Conservation (phyloP, 352 stramenopile genomes). For the Aphanomyces invadans region DNA sequence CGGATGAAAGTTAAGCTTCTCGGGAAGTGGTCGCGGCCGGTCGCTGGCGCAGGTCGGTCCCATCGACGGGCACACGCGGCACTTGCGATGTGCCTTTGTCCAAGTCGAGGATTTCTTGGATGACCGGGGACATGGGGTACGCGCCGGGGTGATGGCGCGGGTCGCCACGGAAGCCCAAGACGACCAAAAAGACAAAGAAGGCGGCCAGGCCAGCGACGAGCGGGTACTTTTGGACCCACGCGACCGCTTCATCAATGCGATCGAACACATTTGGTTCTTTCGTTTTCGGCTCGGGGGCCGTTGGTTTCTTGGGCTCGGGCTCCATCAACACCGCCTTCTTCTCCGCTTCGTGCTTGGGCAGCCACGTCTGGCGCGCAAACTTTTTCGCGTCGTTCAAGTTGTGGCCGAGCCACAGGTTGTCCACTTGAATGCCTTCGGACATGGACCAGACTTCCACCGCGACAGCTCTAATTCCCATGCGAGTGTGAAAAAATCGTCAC, state of each 20-base stretch:
- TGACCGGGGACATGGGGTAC: slow-evolving; percentile 2
- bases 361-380: slow-evolving; percentile 72
- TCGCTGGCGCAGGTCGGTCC: background rate
- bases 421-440: slow-evolving; percentile 84
- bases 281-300: slow-evolving; percentile 33
- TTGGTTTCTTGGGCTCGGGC: slow-evolving; percentile 36
- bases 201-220: slow-evolving; percentile 38
- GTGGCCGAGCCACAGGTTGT: slow-evolving; percentile 90
- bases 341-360: slow-evolving; percentile 64
- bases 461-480: slow-evolving; percentile 34
- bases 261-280: slow-evolving; percentile 41
- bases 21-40: background rate
- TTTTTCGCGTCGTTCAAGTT: slow-evolving; percentile 66
- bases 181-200: slow-evolving; percentile 34
- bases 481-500: background rate
- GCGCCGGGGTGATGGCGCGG: background rate
- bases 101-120: slow-evolving; percentile 6
- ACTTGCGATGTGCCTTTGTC: background rate
- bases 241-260: slow-evolving; percentile 35
- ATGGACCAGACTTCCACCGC: slow-evolving; percentile 90
- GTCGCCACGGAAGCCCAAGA: slow-evolving; percentile 20
- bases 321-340: slow-evolving; percentile 43
- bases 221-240: slow-evolving; percentile 54
- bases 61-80: background rate
- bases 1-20: too few species aligned